Conservation (phyloP, 805 yeast species). For the Candida saitoana region DNA sequence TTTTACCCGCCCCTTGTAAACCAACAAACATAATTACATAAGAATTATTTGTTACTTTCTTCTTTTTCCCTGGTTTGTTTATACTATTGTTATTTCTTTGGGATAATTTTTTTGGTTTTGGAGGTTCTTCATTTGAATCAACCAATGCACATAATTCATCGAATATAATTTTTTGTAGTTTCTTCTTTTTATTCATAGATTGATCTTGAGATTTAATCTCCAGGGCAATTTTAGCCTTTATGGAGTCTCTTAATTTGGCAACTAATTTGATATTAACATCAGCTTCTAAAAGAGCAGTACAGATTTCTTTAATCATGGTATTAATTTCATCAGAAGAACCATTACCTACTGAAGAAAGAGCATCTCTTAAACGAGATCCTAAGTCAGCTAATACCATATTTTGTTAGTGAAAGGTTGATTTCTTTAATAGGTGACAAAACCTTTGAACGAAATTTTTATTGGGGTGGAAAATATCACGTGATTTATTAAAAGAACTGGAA, state of each 20-base stretch:
- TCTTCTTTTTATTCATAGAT: conserved; percentile 68
- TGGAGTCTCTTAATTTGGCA: conserved; percentile 65
- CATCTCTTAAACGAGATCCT: conserved; percentile 41
- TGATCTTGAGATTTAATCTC: conserved; percentile 40
- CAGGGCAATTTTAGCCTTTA: conserved; percentile 44
- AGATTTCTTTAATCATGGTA: conserved; percentile 75
- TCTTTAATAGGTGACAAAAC: no score
- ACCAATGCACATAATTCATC: conserved; percentile 88
- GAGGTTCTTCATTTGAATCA: conserved; percentile 61
- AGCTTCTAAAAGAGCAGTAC: conserved; percentile 86
- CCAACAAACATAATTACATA: conserved; percentile 96
- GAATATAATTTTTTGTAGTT: conserved; percentile 86
- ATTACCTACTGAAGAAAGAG: conserved; percentile 38
- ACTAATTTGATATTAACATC: conserved; percentile 90
- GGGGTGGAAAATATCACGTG: no score
- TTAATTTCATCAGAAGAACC: conserved; percentile 38
- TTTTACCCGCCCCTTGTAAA: conserved; percentile 97
- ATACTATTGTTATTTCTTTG: conserved; percentile 9
- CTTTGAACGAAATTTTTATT: no score
- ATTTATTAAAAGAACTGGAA: no score
- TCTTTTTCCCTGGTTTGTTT: conserved; percentile 26
- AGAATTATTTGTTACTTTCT: conserved; percentile 17
- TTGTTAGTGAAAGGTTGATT: background rate
- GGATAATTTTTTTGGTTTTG: conserved; percentile 78
- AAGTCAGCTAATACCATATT: conserved; percentile 44